These are phyloP conservation scores for Monosporascus sp. DNA, from an alignment of 2,329 filamentous ascomycete genomes.

Conservation along the genomic window DNA sequence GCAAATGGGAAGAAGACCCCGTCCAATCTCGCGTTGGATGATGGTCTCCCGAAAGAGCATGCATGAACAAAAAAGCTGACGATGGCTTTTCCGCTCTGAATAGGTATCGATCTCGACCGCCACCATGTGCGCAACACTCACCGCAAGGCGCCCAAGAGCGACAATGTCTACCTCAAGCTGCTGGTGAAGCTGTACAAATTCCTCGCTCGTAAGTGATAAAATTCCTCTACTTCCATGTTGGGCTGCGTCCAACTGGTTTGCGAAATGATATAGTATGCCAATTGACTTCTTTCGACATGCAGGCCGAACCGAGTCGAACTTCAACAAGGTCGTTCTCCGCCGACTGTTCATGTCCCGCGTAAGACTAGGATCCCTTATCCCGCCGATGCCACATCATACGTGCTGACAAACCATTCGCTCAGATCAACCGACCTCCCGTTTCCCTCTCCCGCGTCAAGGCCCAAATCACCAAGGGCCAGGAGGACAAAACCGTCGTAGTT, in stretches of 20 bases:
- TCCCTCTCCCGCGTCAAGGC: slow-evolving; percentile 84
- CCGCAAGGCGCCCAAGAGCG: slow-evolving; percentile 94
- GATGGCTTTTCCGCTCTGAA: slow-evolving; percentile 40
- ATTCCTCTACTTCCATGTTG: not conserved
- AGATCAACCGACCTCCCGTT: slow-evolving; percentile 90
- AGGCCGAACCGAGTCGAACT: slow-evolving; percentile 94
- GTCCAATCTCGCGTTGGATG: slow-evolving; percentile 13
- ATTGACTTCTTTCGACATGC: slow-evolving; percentile 4
- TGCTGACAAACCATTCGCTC: not conserved
- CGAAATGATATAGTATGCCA: not conserved
- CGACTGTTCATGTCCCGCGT: slow-evolving; percentile 92
- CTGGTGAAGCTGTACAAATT: slow-evolving; percentile 98
- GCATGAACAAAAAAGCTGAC: slow-evolving; percentile 60
- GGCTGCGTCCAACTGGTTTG: not conserved
- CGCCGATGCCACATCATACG: not conserved
- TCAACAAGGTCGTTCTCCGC: slow-evolving; percentile 98
- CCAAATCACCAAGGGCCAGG: slow-evolving; percentile 60
- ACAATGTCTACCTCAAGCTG: slow-evolving; percentile 96
- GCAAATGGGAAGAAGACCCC: slow-evolving; percentile 4
- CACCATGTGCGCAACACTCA: slow-evolving; percentile 69
- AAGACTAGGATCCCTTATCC: not conserved
- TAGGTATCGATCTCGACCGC: slow-evolving; percentile 68
- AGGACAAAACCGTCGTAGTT: slow-evolving; percentile 85
- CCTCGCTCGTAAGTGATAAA: slow-evolving; percentile 70
- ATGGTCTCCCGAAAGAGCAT: slow-evolving; percentile 48